Evolutionary conservation across 2,329 filamentous ascomycete genomes (phyloP).

Genomic region (Epichloe festucae): DNA sequence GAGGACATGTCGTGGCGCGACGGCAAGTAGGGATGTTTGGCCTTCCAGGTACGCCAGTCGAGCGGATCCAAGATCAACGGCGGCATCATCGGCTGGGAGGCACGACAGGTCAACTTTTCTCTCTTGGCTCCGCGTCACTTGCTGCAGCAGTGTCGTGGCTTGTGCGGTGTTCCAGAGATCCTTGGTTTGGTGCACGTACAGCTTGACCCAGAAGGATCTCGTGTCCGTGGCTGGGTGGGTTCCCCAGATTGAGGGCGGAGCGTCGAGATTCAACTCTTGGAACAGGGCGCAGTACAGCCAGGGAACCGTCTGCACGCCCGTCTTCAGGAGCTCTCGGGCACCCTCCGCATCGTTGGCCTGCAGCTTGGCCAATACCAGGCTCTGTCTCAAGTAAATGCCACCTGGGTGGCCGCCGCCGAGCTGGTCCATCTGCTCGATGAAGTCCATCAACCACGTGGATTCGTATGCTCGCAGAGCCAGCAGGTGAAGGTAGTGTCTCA

Average conservation of each 20-base stretch:
- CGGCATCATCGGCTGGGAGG: slow-evolving; percentile 27
- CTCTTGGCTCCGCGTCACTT: slow-evolving; percentile 48
- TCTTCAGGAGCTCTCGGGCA: slow-evolving; percentile 50
- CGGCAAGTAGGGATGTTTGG: slow-evolving; percentile 53
- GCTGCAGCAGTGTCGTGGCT: slow-evolving; percentile 52
- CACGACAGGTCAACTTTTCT: slow-evolving; percentile 27
- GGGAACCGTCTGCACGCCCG: slow-evolving; percentile 60
- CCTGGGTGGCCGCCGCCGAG: slow-evolving; percentile 20
- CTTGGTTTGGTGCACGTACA: slow-evolving; percentile 66
- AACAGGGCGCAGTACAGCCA: slow-evolving; percentile 79
- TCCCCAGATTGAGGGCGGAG: slow-evolving; percentile 76
- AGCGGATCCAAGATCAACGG: slow-evolving; percentile 39
- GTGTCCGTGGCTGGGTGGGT: slow-evolving; percentile 51
- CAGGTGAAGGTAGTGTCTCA: slow-evolving; percentile 70
- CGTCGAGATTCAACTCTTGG: slow-evolving; percentile 63
- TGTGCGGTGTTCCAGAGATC: slow-evolving; percentile 78
- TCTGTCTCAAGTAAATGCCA: slow-evolving; percentile 61
- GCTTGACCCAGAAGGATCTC: slow-evolving; percentile 51
- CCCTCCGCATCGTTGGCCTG: slow-evolving; percentile 53
- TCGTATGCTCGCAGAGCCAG: slow-evolving; percentile 73
- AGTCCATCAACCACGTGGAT: slow-evolving; percentile 59
- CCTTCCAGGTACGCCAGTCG: slow-evolving; percentile 72
- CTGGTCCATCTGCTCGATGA: slow-evolving; percentile 37
- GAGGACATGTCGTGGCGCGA: slow-evolving; percentile 55
- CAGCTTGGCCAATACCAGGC: slow-evolving; percentile 61